Percentiles rank a stretch among this genome's conserved stretches.
These are phyloP conservation scores for Termitomyces sp. DNA, from an alignment of 768 basidiomycete species.

Conservation along the genomic window DNA sequence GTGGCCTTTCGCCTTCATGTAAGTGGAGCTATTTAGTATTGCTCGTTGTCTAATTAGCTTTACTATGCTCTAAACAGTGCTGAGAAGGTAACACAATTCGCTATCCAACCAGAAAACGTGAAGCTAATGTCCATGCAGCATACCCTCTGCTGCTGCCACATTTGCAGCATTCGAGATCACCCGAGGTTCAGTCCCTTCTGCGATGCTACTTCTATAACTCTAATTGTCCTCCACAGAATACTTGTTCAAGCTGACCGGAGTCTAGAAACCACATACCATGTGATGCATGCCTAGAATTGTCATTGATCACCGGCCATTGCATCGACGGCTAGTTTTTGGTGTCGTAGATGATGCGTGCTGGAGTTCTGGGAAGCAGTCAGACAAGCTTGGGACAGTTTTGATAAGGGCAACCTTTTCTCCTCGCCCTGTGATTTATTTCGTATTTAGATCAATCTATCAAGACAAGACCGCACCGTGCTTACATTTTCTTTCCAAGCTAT, in stretches of 20 bases:
- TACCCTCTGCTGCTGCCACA: constrained; percentile 87
- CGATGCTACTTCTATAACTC: neutral
- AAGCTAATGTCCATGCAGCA: constrained; percentile 37
- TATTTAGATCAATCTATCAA: neutral
- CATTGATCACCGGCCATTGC: no score
- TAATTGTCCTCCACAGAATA: constrained; percentile 24
- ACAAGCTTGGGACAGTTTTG: neutral
- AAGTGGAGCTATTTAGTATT: constrained; percentile 21
- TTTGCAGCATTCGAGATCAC: constrained; percentile 88
- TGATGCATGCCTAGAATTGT: neutral
- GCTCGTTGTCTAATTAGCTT: neutral
- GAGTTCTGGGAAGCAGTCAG: neutral
- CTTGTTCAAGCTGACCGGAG: constrained; percentile 28
- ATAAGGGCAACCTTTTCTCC: constrained; percentile 27
- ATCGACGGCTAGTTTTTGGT: neutral
- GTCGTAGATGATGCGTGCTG: neutral
- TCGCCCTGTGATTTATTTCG: constrained; percentile 21
- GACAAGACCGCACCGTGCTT: neutral
- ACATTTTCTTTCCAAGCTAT: constrained; percentile 32
- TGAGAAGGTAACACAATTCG: constrained; percentile 46
- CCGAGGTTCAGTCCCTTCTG: constrained; percentile 40
- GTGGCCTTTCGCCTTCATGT: constrained; percentile 75
- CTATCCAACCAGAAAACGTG: neutral
- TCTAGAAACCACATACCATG: constrained; percentile 12
- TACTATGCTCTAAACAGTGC: constrained; percentile 30